Percentiles rank a stretch among this genome's conserved stretches.
These are phyloP conservation scores for Entomortierella parvispora DNA, from an alignment of 192 early-diverging fungal species.

Conservation along the genomic window DNA sequence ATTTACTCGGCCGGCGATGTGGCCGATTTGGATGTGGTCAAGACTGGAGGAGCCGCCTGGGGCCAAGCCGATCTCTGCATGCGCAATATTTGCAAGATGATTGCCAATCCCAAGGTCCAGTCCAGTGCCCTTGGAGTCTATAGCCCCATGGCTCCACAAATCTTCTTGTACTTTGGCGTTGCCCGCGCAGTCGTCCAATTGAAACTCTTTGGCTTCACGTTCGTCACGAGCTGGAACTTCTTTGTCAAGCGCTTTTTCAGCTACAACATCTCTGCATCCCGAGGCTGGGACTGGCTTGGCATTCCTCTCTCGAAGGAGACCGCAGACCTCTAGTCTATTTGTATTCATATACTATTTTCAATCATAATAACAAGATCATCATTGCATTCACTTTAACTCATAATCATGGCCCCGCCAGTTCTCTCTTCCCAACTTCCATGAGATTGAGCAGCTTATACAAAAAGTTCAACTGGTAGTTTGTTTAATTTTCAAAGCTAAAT, in stretches of 20 bases:
- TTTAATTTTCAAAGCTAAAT: too few relatives aligned
- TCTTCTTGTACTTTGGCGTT: slow-evolving; percentile 31
- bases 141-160: slow-evolving; percentile 31
- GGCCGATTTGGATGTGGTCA: slow-evolving; percentile 55
- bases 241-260: slow-evolving; percentile 28
- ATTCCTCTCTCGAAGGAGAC: slow-evolving; percentile 25
- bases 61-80: slow-evolving; percentile 19
- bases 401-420: too few relatives aligned
- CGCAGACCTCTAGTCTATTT: slow-evolving; percentile 30
- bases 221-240: slow-evolving; percentile 14
- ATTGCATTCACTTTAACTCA: too few relatives aligned
- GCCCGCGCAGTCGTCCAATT: slow-evolving; percentile 23
- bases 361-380: too few relatives aligned
- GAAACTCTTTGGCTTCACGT: slow-evolving; percentile 13
- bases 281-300: slow-evolving; percentile 33
- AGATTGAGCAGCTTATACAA: too few relatives aligned
- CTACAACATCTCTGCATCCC: slow-evolving; percentile 30
- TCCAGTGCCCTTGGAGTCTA: background rate
- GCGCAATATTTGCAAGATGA: slow-evolving; percentile 45
- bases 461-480: too few relatives aligned
- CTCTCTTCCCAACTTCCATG: too few relatives aligned
- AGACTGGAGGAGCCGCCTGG: slow-evolving; percentile 48
- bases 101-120: slow-evolving; percentile 14
- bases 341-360: too few relatives aligned
- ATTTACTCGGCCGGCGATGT: slow-evolving; percentile 85